Percentiles rank a stretch among this genome's conserved stretches.
Conservation (phyloP, 164 flowering plant species). For the Stephania japonica region DNA sequence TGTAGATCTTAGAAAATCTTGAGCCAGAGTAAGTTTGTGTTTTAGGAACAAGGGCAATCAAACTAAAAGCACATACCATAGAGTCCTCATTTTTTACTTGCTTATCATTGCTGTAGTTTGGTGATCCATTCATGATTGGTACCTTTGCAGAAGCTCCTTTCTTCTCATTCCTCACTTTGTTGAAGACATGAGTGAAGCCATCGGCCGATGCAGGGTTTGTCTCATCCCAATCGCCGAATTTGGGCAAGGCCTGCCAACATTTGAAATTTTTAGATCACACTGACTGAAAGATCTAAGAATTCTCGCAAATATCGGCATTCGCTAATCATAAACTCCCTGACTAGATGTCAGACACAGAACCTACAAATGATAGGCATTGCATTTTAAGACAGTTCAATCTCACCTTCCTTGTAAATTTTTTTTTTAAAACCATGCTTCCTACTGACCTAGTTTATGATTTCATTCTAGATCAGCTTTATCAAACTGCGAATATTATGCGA, state of each 20-base stretch:
- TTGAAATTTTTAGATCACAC: neutral
- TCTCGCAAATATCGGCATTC: neutral
- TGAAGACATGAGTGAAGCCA: slow-evolving; percentile 67
- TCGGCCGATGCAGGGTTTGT: slow-evolving; percentile 70
- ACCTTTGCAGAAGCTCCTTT: slow-evolving; percentile 30
- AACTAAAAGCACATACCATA: slow-evolving; percentile 21
- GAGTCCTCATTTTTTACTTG: slow-evolving; percentile 9
- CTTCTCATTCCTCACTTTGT: slow-evolving; percentile 69
- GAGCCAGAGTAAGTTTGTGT: neutral
- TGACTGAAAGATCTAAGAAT: neutral
- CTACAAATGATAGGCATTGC: too few relatives aligned
- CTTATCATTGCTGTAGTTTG: slow-evolving; percentile 12
- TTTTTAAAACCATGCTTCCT: too few relatives aligned
- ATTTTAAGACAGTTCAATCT: too few relatives aligned
- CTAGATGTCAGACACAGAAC: too few relatives aligned
- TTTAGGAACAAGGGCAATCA: too few relatives aligned
- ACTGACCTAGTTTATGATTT: too few relatives aligned
- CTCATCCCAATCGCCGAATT: slow-evolving; percentile 88
- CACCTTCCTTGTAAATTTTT: too few relatives aligned
- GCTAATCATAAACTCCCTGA: neutral
- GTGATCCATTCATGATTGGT: slow-evolving; percentile 18
- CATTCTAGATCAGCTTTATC: too few relatives aligned
- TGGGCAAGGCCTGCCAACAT: slow-evolving; percentile 68
- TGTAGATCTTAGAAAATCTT: neutral
- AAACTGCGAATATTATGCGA: too few relatives aligned